These are phyloP conservation scores for Sugiyamaella grinbergsii DNA, from an alignment of 1,139 yeast species.

Conservation along the genomic window DNA sequence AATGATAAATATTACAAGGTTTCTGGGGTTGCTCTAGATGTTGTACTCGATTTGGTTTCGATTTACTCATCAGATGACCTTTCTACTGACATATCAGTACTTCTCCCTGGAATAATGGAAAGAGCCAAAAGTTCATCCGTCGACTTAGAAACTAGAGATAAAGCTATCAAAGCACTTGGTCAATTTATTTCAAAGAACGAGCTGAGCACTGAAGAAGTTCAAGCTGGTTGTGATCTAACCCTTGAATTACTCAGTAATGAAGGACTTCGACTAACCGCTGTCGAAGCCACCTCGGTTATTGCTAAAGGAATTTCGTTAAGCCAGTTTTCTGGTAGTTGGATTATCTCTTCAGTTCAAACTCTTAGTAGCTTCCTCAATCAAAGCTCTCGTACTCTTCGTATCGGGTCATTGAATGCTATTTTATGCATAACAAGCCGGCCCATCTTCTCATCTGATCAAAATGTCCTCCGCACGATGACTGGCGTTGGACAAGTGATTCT, in stretches of 20 bases:
- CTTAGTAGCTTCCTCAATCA: conserved; percentile 33
- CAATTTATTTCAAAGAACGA: conserved; percentile 8
- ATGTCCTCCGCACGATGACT: neutral
- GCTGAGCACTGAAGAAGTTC: conserved; percentile 12
- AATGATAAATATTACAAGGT: conserved; percentile 53
- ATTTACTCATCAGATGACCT: conserved; percentile 19
- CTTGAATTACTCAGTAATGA: conserved; percentile 38
- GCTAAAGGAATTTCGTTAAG: conserved; percentile 18
- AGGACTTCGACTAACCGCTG: conserved; percentile 36
- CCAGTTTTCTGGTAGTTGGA: conserved; percentile 29
- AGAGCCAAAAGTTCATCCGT: conserved; percentile 48
- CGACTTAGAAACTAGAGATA: conserved; percentile 56
- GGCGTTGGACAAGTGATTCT: conserved; percentile 7
- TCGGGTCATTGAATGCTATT: conserved; percentile 35
- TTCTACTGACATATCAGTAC: conserved; percentile 17
- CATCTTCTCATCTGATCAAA: neutral
- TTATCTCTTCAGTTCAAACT: conserved; percentile 26
- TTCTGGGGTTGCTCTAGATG: conserved; percentile 53
- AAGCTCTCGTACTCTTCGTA: conserved; percentile 34
- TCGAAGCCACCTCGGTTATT: conserved; percentile 34
- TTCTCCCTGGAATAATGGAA: conserved; percentile 38
- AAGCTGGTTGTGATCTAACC: conserved; percentile 30
- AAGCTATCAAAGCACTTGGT: conserved; percentile 47
- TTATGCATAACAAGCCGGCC: conserved; percentile 25
- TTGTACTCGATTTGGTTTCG: conserved; percentile 46